phyloP scores from a whole-genome alignment of 257 asterid genomes.

The Gynochthodes officinalis region DNA sequence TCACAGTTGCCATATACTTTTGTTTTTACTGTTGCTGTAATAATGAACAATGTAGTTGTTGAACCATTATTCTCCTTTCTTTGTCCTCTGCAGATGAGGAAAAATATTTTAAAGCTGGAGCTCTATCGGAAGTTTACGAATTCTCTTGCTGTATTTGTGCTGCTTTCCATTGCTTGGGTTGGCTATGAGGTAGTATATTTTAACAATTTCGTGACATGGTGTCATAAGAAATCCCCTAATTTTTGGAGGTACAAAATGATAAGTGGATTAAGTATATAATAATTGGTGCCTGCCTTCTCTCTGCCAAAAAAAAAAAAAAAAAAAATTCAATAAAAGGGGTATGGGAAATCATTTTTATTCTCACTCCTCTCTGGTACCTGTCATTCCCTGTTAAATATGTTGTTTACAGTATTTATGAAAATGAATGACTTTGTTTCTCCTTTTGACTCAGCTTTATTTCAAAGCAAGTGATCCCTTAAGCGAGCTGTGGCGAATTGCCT shows the following conservation, averaged over 20 bases:
- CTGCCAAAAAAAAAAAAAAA: not conserved
- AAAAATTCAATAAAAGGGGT: not conserved
- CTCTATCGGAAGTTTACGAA: constrained; percentile 42
- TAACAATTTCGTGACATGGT: not conserved
- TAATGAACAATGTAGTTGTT: not conserved
- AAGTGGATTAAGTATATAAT: not conserved
- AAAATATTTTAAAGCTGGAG: constrained; percentile 34
- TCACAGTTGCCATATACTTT: not conserved
- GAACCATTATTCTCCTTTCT: not conserved
- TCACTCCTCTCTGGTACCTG: not conserved
- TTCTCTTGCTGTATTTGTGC: constrained; percentile 42
- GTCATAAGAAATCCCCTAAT: not conserved
- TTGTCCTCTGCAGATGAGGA: constrained; percentile 26
- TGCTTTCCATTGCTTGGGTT: constrained; percentile 49
- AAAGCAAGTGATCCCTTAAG: constrained; percentile 50
- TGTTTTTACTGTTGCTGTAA: not conserved
- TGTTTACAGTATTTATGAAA: not conserved
- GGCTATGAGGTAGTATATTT: constrained; percentile 41
- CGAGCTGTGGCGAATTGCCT: constrained; percentile 43
- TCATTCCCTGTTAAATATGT: not conserved
- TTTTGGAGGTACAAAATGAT: not conserved
- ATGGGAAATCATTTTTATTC: not conserved
- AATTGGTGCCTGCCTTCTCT: not conserved
- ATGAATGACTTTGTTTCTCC: not conserved
- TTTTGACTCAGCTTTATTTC: constrained; percentile 40